Evolutionary conservation across 495 filamentous ascomycete species (phyloP).

Genomic region (Physcia stellaris): DNA sequence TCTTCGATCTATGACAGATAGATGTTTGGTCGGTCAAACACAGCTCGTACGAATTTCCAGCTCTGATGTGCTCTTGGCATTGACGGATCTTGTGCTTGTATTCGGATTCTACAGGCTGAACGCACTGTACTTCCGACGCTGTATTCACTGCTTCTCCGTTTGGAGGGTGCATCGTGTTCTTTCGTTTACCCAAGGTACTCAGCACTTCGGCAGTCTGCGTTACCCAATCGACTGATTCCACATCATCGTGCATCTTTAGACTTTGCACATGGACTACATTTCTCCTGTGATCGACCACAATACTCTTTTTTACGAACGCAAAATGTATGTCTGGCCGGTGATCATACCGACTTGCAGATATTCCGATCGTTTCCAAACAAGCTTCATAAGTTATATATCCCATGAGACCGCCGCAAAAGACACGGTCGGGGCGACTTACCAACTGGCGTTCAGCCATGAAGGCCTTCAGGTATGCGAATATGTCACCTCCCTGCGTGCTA

Average conservation of each 20-base stretch:
- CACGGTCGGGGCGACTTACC: constrained; percentile 23
- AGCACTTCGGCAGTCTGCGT: no score
- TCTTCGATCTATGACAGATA: constrained; percentile 20
- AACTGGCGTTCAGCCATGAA: constrained; percentile 42
- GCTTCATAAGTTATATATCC: constrained; percentile 87
- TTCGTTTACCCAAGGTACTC: no score
- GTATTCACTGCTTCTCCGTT: constrained; percentile 11
- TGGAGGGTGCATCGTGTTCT: neutral
- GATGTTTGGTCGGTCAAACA: constrained; percentile 70
- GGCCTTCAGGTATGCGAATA: constrained; percentile 42
- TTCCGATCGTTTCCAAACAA: constrained; percentile 48
- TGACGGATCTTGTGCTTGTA: constrained; percentile 51
- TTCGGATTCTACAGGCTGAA: constrained; percentile 36
- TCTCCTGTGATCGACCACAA: constrained; percentile 63
- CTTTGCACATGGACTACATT: constrained; percentile 52
- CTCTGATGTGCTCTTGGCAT: constrained; percentile 58
- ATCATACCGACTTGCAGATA: constrained; percentile 19
- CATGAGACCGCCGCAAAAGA: constrained; percentile 80
- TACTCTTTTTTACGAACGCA: constrained; percentile 61
- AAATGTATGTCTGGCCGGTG: constrained; percentile 55
- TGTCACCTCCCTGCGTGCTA: constrained; percentile 21
- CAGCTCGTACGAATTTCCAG: constrained; percentile 85
- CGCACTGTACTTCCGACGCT: no score
- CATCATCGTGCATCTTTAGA: constrained; percentile 27
- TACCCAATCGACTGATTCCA: constrained; percentile 26